Percentiles rank a stretch among this genome's conserved stretches.
These are phyloP conservation scores for Ophiocordyceps camponoti-saundersi DNA, from an alignment of 2,329 filamentous ascomycete species.

Conservation along the genomic window DNA sequence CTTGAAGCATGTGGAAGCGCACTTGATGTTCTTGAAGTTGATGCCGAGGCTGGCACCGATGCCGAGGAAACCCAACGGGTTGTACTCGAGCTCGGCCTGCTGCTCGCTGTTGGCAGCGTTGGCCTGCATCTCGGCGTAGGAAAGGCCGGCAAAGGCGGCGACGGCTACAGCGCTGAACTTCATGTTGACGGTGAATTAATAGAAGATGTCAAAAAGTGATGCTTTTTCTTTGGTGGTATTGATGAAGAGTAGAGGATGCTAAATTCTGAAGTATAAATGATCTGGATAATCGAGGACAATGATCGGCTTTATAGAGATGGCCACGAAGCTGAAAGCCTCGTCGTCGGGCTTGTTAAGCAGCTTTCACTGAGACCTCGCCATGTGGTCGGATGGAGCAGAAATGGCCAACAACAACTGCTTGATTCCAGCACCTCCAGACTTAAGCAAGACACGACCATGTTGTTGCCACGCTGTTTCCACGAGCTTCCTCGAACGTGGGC, in stretches of 20 bases:
- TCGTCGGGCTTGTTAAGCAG: too few relatives aligned
- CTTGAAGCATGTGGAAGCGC: background rate
- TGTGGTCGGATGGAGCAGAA: background rate
- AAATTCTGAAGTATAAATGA: background rate
- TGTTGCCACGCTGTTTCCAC: background rate
- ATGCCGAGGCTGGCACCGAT: background rate
- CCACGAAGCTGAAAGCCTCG: background rate
- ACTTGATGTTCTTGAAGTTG: background rate
- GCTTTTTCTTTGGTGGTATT: background rate
- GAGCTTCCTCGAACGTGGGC: background rate
- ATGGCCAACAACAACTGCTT: too few relatives aligned
- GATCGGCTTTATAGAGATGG: background rate
- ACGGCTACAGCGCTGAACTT: background rate
- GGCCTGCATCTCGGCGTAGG: background rate
- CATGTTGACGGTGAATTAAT: background rate
- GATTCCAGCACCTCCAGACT: background rate
- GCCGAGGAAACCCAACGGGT: background rate
- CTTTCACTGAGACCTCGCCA: background rate
- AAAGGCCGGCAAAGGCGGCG: background rate
- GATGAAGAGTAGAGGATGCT: background rate
- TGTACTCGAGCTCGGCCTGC: background rate
- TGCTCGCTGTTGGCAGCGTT: background rate
- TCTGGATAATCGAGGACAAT: background rate
- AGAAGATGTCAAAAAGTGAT: background rate
- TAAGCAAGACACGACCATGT: background rate